Base-by-base conservation (phyloP, 768 basidiomycete species). In the Gymnopilus dilepis region DNA sequence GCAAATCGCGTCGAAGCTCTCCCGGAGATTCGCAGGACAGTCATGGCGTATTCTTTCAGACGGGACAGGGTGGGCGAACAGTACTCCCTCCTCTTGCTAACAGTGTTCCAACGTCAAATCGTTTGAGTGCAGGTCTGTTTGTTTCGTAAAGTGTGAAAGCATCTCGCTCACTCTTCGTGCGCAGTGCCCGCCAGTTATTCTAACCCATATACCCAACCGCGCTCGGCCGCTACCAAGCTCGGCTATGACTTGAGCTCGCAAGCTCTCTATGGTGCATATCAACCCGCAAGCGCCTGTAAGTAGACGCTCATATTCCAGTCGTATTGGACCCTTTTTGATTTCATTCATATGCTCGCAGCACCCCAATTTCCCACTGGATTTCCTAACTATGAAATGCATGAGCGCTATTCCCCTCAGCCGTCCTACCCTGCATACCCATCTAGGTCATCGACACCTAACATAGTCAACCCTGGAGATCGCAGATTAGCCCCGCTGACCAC, bases 11-110 rank as follows among this genome's bases (percentile, higher is more conserved):
- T 81, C 86, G 86, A 82, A 84, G 84, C 77, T 84, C 88, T 74
- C 86, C 88, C 69, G 84, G 82, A 77, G 86, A 86, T 76, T 73
- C 84, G 74, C 86, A 87, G 78, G 79, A 75, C 74, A 80, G 81
- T 63, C 67, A 68, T 64, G 68, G 64, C 77, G 80, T 75, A 79
- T 88, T 88, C 83, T 86, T 89, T 81, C 84, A 84, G 80, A 82
- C 85, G 78, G 86, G 87, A 83, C 90, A 91, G 87, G 90, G 90
- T 91, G 89, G 89, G 90, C 88, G 90, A 86, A 86, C 88, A 82
- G 84, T 90, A 82, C 86, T 91, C 77, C 90, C 90, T 88, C 87
- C 90, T 86, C 81, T 91, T 84, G 84, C 86, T 86, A 82, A 87
- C 78, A 85, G 86, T 72, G 89, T 90, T 88, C 89, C 89, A 89